These are phyloP conservation scores for Colletotrichum higginsianum DNA, from an alignment of 2,329 filamentous ascomycete genomes.

Conservation along the genomic window DNA sequence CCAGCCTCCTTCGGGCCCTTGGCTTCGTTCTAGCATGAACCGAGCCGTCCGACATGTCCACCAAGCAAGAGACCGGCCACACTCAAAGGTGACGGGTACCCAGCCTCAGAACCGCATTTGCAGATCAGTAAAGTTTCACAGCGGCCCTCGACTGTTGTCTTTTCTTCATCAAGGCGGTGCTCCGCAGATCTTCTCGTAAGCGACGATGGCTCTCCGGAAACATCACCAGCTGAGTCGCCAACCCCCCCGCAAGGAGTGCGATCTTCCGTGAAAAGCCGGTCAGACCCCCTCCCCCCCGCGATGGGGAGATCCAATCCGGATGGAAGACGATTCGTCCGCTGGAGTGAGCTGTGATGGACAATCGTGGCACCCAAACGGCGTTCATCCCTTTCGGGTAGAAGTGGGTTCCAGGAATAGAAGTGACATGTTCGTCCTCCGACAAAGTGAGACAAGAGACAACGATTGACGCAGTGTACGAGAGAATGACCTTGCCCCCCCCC, in stretches of 20 bases:
- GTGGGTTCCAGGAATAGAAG: constrained; percentile 8
- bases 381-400: neutral
- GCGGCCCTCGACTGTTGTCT: neutral
- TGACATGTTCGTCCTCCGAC: neutral
- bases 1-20: neutral
- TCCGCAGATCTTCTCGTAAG: neutral
- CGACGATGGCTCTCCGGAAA: neutral
- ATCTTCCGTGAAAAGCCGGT: neutral
- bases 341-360: neutral
- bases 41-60: neutral
- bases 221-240: neutral
- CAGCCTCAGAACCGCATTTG: neutral
- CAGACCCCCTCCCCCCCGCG: neutral
- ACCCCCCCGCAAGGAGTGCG: neutral
- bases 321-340: too few relatives aligned
- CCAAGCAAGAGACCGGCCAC: neutral
- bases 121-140: neutral
- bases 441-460: constrained; percentile 9
- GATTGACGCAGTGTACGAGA: neutral
- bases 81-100: neutral
- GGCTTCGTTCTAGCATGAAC: neutral
- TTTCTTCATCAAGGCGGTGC: neutral
- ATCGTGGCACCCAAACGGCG: neutral
- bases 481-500: neutral
- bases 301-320: neutral